Conservation (phyloP, 805 yeast genomes). For the Grigorovia transvaalensis region DNA sequence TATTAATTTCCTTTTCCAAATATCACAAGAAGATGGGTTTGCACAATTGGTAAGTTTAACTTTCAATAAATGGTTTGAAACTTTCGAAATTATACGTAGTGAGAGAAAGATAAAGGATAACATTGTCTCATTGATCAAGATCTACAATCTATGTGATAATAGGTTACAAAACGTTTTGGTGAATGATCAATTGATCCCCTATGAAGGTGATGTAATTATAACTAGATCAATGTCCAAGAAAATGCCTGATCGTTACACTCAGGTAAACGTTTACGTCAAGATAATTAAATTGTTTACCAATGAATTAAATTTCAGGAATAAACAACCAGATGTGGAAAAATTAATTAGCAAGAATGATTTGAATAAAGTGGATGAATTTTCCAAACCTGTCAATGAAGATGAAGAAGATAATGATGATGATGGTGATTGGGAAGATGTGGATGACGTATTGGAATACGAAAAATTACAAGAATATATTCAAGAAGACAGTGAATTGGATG, state of each 20-base stretch:
- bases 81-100: constrained; percentile 75
- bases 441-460: constrained; percentile 57
- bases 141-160: constrained; percentile 50
- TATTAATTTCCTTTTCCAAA: constrained; percentile 45
- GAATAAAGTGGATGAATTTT: constrained; percentile 2
- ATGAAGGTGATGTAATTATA: constrained; percentile 50
- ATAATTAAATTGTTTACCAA: constrained; percentile 59
- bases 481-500: constrained; percentile 21
- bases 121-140: constrained; percentile 58
- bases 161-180: constrained; percentile 45
- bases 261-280: constrained; percentile 58
- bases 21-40: constrained; percentile 24
- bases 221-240: constrained; percentile 76
- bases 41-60: constrained; percentile 42
- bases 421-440: constrained; percentile 71
- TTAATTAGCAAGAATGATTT: constrained; percentile 24
- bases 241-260: constrained; percentile 53
- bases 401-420: constrained; percentile 23
- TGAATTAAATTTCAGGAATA: constrained; percentile 59
- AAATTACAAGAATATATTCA: constrained; percentile 43
- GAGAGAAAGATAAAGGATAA: constrained; percentile 55
- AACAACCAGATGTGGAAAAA: constrained; percentile 32
- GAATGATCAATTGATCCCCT: constrained; percentile 66
- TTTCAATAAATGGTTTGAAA: constrained; percentile 71
- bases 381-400: constrained; percentile 5